A percentile compares a stretch with the other conserved stretches of the same genome.
phyloP scores from a whole-genome alignment of 768 basidiomycete species.

The Boletellus sp. region DNA sequence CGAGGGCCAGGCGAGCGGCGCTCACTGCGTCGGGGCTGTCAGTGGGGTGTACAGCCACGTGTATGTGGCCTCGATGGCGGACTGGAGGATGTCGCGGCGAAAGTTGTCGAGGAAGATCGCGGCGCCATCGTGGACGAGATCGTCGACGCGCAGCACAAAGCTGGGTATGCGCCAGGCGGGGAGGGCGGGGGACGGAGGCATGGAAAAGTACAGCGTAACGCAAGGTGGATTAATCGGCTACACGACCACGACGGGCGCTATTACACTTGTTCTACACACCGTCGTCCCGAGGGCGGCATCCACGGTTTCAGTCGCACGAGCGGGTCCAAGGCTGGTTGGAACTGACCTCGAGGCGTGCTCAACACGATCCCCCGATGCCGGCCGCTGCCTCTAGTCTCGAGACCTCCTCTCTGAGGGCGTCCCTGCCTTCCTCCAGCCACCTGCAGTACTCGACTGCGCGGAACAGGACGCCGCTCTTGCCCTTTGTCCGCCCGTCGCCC shows the following conservation, averaged over 20 bases:
- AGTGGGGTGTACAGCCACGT: slow-evolving; percentile 42
- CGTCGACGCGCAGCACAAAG: slow-evolving; percentile 53
- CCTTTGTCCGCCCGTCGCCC: slow-evolving; percentile 69
- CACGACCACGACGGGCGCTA: not conserved
- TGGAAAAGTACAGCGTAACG: not conserved
- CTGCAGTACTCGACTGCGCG: slow-evolving; percentile 81
- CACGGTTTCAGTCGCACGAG: too few species aligned
- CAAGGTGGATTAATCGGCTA: slow-evolving; percentile 1
- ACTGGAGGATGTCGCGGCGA: slow-evolving; percentile 36
- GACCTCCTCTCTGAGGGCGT: slow-evolving; percentile 68
- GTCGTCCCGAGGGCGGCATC: not conserved
- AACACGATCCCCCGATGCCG: slow-evolving; percentile 37
- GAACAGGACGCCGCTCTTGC: slow-evolving; percentile 87
- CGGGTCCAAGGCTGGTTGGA: not conserved
- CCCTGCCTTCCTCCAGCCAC: slow-evolving; percentile 83
- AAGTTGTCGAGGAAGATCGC: slow-evolving; percentile 52
- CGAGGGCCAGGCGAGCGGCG: not conserved
- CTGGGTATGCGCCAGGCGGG: slow-evolving; percentile 53
- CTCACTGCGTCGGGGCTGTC: slow-evolving; percentile 48
- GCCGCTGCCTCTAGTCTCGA: slow-evolving; percentile 63
- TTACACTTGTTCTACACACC: slow-evolving; percentile 7
- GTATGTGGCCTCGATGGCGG: slow-evolving; percentile 40
- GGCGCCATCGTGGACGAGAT: slow-evolving; percentile 57
- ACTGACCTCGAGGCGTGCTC: slow-evolving; percentile 16
- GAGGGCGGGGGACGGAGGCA: slow-evolving; percentile 23